Base-by-base conservation (phyloP, 129 eudicot species). In the Helianthus tuberosus region DNA sequence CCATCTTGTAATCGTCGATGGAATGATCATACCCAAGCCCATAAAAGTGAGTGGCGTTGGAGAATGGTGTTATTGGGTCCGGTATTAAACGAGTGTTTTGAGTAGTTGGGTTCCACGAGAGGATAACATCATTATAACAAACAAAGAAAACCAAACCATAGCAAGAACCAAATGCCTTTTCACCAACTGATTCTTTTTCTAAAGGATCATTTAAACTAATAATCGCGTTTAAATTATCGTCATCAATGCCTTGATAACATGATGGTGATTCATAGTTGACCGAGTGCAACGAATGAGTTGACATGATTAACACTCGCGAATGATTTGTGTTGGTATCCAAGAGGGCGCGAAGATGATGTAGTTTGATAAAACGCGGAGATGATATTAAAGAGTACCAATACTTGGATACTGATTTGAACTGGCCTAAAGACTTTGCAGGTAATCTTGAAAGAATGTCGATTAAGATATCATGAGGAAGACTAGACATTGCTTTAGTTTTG, bases 391-490 rank as follows among this genome's bases (percentile, higher is more conserved):
- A 59, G 17, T 59, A 25, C 84, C 84, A 83, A 25, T 41, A 72
- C 80, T 78, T 83, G 44, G 55, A 74, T 62, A 78, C 77, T 2
- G 58, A 79, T 64, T 64, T 83, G 77, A 73, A 57, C 65, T 55
- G 66, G 16, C 86, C 86, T 39, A 83, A 14, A 48, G 80, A 68
- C 71, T 83, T 83, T 9, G 81, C 70, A 1, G 86, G 86, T 52
- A 83, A 81, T 52, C 80, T 53, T 3, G 61, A 53, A 57, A 83
- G 77, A 72, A 83, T 83, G 86, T 62, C 38, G 27, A 64, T 41
- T 49, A 74, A n/a, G 27, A 78, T 13, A 78, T 83, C 80, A 5
- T 41, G 23, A n/a, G 83, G 81, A 58, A 77, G 83, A 44, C 39
- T 47, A 9, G 68, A 47, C 81, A 77, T 57, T 57, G 62, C 52